Conservation (phyloP, 768 basidiomycete species). For the Erythrobasidium yunnanense region DNA sequence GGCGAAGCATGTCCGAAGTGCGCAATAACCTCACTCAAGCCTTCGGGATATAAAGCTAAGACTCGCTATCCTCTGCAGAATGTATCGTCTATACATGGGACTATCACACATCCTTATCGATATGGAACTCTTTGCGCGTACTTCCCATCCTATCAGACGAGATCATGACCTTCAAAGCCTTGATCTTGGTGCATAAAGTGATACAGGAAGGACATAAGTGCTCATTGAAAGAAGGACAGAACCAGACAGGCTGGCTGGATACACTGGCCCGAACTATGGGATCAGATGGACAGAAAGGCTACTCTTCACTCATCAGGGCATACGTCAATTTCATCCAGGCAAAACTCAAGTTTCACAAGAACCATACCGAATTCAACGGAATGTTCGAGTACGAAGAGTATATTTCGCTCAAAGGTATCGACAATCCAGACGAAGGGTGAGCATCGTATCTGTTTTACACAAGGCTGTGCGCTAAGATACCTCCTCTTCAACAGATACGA, state of each 20-base stretch:
- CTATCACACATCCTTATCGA: constrained; percentile 91
- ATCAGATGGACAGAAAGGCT: constrained; percentile 67
- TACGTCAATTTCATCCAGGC: constrained; percentile 93
- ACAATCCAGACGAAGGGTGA: constrained; percentile 98
- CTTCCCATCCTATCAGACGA: constrained; percentile 96
- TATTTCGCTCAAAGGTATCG: constrained; percentile 88
- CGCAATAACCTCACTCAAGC: constrained; percentile 43
- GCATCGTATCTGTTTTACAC: constrained; percentile 35
- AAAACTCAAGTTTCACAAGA: constrained; percentile 87
- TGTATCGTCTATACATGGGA: constrained; percentile 99
- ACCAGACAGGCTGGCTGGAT: constrained; percentile 94
- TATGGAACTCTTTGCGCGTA: constrained; percentile 93
- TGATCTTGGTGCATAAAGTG: constrained; percentile 95
- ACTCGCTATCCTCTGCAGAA: constrained; percentile 46
- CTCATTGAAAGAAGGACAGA: constrained; percentile 87
- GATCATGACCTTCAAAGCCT: constrained; percentile 93
- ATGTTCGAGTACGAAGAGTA: constrained; percentile 99
- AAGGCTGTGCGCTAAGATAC: not conserved
- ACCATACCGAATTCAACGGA: constrained; percentile 95
- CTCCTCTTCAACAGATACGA: constrained; percentile 58
- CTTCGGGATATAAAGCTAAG: not conserved
- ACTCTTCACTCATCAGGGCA: constrained; percentile 80
- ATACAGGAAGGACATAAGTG: constrained; percentile 93
- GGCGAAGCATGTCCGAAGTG: constrained; percentile 98
- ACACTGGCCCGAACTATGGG: constrained; percentile 87